These are phyloP conservation scores for Cryptococcus sp. DNA, from an alignment of 1,284 basidiomycete species.

Conservation along the genomic window DNA sequence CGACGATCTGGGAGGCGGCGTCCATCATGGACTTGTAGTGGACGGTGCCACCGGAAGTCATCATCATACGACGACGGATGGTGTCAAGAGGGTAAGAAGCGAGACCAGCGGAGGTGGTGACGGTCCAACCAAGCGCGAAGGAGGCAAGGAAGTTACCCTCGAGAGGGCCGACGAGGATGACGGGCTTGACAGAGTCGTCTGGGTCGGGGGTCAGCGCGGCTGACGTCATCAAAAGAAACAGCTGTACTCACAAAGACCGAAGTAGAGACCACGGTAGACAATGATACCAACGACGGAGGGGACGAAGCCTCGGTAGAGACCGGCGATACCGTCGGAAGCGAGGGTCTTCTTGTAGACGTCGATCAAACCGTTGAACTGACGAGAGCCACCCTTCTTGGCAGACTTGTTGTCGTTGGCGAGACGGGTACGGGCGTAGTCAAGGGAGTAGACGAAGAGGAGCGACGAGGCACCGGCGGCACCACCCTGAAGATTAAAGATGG, in stretches of 20 bases:
- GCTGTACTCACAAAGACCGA: conserved; percentile 42
- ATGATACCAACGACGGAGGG: conserved; percentile 62
- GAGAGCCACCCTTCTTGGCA: conserved; percentile 79
- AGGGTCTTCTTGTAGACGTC: conserved; percentile 75
- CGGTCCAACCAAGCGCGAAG: conserved; percentile 60
- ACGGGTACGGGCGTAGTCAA: conserved; percentile 96
- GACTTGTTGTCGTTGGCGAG: conserved; percentile 96
- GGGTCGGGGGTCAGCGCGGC: background rate
- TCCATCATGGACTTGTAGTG: conserved; percentile 59
- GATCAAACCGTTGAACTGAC: conserved; percentile 92
- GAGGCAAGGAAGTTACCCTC: conserved; percentile 63
- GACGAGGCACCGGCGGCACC: conserved; percentile 95
- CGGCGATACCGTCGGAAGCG: conserved; percentile 55
- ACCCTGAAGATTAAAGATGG: conserved; percentile 57
- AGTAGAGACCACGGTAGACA: conserved; percentile 61
- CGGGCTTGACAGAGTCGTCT: conserved; percentile 58
- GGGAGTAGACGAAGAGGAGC: conserved; percentile 93
- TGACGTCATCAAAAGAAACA: background rate
- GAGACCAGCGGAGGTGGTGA: conserved; percentile 60
- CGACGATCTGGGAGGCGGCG: conserved; percentile 61
- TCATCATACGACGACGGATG: conserved; percentile 65
- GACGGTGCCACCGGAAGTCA: conserved; percentile 62
- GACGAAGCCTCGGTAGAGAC: conserved; percentile 62
- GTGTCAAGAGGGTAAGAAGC: conserved; percentile 67
- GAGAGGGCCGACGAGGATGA: conserved; percentile 58